Conservation (phyloP, 257 asterid species). For the Solanum pinnatisectum region DNA sequence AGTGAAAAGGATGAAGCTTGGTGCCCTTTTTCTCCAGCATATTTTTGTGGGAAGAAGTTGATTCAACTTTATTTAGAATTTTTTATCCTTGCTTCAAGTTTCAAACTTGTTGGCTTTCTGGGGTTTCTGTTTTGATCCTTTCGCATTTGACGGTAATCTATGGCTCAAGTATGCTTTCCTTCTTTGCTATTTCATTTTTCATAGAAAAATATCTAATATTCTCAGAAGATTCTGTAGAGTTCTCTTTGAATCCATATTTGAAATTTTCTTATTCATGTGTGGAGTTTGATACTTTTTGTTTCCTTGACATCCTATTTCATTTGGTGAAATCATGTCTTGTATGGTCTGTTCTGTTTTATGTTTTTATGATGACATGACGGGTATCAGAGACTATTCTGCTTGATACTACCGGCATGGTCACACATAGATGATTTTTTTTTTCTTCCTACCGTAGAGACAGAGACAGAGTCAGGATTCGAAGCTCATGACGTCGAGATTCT, state of each 20-base stretch:
- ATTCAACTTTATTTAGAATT: not conserved
- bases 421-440: not conserved
- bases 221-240: not conserved
- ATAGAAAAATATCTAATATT: not conserved
- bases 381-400: not conserved
- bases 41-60: not conserved
- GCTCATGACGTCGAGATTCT: not conserved
- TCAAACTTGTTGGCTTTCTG: not conserved
- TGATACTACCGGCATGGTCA: not conserved
- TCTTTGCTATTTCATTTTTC: not conserved
- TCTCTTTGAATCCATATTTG: not conserved
- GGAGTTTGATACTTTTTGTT: conserved; percentile 25
- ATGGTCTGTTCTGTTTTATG: not conserved
- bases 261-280: not conserved
- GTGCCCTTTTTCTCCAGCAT: not conserved
- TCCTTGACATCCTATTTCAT: not conserved
- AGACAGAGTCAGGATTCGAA: not conserved
- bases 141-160: not conserved
- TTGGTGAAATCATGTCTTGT: not conserved
- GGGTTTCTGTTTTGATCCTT: not conserved
- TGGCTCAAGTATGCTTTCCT: not conserved
- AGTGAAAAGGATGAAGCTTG: not conserved
- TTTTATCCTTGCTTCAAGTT: not conserved
- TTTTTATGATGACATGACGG: not conserved
- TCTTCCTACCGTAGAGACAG: not conserved